These are phyloP conservation scores for Flaveria brownii DNA, from an alignment of 129 eudicot species.

Conservation along the genomic window DNA sequence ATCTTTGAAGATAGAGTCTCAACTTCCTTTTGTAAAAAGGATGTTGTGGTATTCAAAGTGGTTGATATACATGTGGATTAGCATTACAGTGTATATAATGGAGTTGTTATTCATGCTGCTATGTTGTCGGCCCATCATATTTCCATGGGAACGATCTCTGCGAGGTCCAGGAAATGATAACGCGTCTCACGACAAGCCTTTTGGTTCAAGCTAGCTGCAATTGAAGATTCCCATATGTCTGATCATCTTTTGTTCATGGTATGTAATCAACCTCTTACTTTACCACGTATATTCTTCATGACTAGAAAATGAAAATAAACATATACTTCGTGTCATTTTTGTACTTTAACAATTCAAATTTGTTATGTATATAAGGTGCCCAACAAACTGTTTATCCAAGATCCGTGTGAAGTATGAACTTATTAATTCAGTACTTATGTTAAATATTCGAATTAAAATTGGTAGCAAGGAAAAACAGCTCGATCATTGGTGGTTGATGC, in stretches of 20 bases:
- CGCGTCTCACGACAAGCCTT: conserved; percentile 20
- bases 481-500: too few relatives aligned
- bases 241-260: conserved; percentile 26
- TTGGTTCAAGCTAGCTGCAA: conserved; percentile 35
- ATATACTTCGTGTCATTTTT: not conserved
- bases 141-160: conserved; percentile 47
- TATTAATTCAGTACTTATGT: not conserved
- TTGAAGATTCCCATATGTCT: not conserved
- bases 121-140: conserved; percentile 63
- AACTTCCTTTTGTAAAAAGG: conserved; percentile 72
- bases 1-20: conserved; percentile 58
- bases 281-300: conserved; percentile 14
- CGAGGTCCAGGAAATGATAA: conserved; percentile 31
- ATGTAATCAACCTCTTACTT: conserved; percentile 10
- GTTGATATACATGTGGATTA: conserved; percentile 65
- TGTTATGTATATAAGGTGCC: not conserved
- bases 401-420: not conserved
- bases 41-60: conserved; percentile 78
- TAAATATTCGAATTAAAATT: too few relatives aligned
- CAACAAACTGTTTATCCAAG: not conserved
- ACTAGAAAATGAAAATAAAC: not conserved
- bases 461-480: too few relatives aligned
- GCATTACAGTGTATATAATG: conserved; percentile 49
- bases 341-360: not conserved
- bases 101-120: conserved; percentile 68